Evolutionary conservation across 1,284 basidiomycete species (phyloP).

Genomic region (Xerocomus minutiporus): DNA sequence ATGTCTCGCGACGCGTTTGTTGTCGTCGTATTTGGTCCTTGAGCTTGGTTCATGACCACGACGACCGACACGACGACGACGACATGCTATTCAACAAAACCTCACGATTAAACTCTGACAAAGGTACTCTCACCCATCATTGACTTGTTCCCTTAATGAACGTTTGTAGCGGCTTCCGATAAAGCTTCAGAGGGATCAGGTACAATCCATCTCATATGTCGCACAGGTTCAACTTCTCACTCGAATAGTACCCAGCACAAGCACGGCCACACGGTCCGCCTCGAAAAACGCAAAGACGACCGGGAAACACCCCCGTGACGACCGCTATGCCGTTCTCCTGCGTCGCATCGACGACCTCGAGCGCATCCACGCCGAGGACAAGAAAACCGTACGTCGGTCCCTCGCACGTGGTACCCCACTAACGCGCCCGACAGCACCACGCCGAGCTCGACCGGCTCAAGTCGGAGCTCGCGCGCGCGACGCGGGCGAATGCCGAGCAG

Average conservation of each 20-base stretch:
- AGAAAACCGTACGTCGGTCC: constrained; percentile 49
- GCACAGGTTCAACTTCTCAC: constrained; percentile 9
- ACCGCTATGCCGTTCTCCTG: constrained; percentile 53
- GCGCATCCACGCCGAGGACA: constrained; percentile 57
- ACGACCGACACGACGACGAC: background rate
- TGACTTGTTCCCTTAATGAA: background rate
- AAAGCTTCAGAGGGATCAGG: constrained; percentile 41
- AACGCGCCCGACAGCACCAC: constrained; percentile 44
- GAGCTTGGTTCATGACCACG: constrained; percentile 6
- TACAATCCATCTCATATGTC: constrained; percentile 14
- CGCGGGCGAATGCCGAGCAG: constrained; percentile 50
- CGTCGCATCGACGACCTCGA: constrained; percentile 67
- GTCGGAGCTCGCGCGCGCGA: constrained; percentile 47
- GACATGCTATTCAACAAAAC: constrained; percentile 40
- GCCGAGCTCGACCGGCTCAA: constrained; percentile 56
- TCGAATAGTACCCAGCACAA: constrained; percentile 36
- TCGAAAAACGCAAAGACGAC: background rate
- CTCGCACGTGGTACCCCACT: background rate
- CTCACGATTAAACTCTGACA: constrained; percentile 37
- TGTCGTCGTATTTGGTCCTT: constrained; percentile 15
- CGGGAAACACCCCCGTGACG: constrained; percentile 24
- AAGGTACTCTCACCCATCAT: constrained; percentile 28
- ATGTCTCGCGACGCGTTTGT: constrained; percentile 17
- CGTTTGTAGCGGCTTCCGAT: constrained; percentile 26
- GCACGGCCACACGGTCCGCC: constrained; percentile 3